Evolutionary conservation across 176 grass and related monocot species (phyloP).

Genomic region (Canna indica): DNA sequence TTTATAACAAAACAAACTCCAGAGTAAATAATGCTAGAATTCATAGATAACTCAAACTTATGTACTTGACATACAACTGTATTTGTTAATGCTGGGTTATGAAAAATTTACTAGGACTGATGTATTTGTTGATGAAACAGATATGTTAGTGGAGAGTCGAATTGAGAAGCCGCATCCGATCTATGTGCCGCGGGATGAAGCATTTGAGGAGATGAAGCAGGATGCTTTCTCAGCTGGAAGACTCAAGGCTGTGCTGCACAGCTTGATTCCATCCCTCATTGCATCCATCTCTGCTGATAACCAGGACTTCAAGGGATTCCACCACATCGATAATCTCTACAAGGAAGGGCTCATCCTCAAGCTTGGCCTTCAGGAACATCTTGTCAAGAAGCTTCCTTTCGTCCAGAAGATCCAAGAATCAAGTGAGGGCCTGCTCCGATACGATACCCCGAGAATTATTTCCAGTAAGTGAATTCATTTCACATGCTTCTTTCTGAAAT

Average conservation of each 20-base stretch:
- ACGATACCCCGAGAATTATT: slow-evolving; percentile 88
- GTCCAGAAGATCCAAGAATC: slow-evolving; percentile 98
- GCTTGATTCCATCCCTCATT: slow-evolving; percentile 73
- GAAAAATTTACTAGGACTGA: background rate
- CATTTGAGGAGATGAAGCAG: slow-evolving; percentile 90
- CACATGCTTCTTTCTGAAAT: background rate
- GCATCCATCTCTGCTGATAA: slow-evolving; percentile 82
- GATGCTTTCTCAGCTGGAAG: slow-evolving; percentile 80
- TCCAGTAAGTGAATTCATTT: slow-evolving; percentile 43
- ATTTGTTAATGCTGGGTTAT: background rate
- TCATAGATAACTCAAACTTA: background rate
- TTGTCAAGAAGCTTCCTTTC: slow-evolving; percentile 83
- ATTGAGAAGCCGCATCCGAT: slow-evolving; percentile 88
- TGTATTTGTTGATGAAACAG: slow-evolving; percentile 11
- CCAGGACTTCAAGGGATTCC: slow-evolving; percentile 89
- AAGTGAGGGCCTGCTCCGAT: slow-evolving; percentile 88
- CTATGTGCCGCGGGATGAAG: slow-evolving; percentile 87
- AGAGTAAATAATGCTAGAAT: background rate
- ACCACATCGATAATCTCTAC: slow-evolving; percentile 96
- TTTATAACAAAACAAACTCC: background rate
- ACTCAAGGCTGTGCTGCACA: slow-evolving; percentile 84
- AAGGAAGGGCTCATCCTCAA: slow-evolving; percentile 96
- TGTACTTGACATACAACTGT: background rate
- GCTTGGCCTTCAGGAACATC: slow-evolving; percentile 88
- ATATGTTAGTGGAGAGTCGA: slow-evolving; percentile 69